Base-by-base conservation (phyloP, 1,139 yeast species). In the Yamadazyma jaroonii region DNA sequence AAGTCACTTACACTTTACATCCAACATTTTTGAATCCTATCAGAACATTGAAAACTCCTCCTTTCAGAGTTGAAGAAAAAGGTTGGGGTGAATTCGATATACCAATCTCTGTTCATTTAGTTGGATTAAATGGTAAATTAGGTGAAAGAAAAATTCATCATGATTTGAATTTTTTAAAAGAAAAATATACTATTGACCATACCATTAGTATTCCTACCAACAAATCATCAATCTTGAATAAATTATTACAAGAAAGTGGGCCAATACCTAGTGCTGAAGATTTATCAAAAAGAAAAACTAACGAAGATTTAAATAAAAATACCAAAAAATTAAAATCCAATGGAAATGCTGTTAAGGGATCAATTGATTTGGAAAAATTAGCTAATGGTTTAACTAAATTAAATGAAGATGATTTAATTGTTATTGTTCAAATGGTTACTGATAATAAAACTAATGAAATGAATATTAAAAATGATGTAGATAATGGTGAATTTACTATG, bases 21-120 rank as follows among this genome's bases (percentile, higher is more conserved):
- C 97, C 97, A 27, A 92, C 98, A 10, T 92, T 92, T 62, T 79
- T 81, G 38, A 88, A 88, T 59, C 98, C 97, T 9, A 81, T 78
- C 46, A 77, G 97, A 63, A 72, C 84, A 6, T 61, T 88, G 53
- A 88, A 86, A 54, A 81, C 81, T 53, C 79, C 86, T 14, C 98
- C 98, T n/a, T 92, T 90, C 65, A 76, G 67, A 55, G 84, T 92
- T 39, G 87, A 82, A 57, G 98, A 92, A 61, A 84, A 88, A 67
- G 98, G 98, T 34, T 92, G 98, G 98, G 98, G 98, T 56, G 98
- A 92, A 51, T 90, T 90, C 55, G 96, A 90, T 57, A 76, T 92
- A 56, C 88, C 87, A 34, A 82, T 92, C 47, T 74, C 86, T 13
- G 70, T 89, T 41, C 86, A 84, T 48, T 70, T 86, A 41, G 74